Evolutionary conservation across 176 grass and related monocot genomes (phyloP), one percentile per base, ranked within the genome.

Genomic region (Neostapfia colusana): DNA sequence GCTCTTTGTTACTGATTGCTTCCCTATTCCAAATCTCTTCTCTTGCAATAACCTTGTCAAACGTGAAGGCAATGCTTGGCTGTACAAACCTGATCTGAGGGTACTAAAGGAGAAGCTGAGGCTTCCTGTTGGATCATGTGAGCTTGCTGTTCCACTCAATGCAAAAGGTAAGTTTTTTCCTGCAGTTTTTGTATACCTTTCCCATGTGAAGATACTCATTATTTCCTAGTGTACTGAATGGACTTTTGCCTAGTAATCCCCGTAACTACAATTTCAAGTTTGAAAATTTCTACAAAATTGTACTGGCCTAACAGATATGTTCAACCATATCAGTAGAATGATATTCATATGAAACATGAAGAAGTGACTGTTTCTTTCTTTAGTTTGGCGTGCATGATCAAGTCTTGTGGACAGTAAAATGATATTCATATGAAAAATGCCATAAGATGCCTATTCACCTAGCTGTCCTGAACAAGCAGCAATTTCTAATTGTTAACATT

Each of bases 1-100:
- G 43, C 74, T 97, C 54, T 97, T 97, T 69, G 83, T 97, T 50
- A 93, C 82, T 28, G 88, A 97, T 39, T 93, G 93, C 76, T 90
- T 93, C 57, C 93, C 93, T 0, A 70, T 93, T 76, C 93, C 93
- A 21, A 97, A 97, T 76, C 82, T 97, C 64, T 97, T 93, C 73
- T 46, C 88, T 25, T 93, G 93, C 86, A 97, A 90, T 61, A 70
- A 93, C 56, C 82, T 92, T 50, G 81, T 89, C 48, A 89, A 84
- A 80, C 85, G 79, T 42, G 81, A 97, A 87, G 90, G 90, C 54
- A 93, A 83, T 83, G 73, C 86, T 20, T 97, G 93, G 93, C 27
- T 97, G 36, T 93, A 93, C 81, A 88, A 78, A 70, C 88, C 93
- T 40, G 93, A 97, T 41, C 46, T 89, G 65, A 87, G 65, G 49